Evolutionary conservation across 169 alveolate genomes (phyloP).

Genomic region (Plasmodium gallinaceum): DNA sequence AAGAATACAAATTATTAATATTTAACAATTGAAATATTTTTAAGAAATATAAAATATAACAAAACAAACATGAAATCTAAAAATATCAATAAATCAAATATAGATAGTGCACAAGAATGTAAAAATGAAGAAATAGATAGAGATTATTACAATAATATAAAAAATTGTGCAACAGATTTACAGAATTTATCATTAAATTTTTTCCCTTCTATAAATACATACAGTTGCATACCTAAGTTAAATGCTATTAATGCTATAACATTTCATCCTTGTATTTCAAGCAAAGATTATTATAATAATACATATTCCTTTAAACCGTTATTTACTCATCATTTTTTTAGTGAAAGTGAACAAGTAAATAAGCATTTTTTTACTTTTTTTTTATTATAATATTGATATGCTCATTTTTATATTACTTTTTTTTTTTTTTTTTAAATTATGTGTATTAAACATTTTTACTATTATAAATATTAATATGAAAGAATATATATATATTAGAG

Average conservation of each 20-base stretch:
- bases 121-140: slow-evolving; percentile 45
- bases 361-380: not conserved
- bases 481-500: not conserved
- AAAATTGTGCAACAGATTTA: slow-evolving; percentile 47
- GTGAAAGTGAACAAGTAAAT: slow-evolving; percentile 73
- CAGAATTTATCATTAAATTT: slow-evolving; percentile 50
- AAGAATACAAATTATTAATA: not conserved
- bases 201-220: slow-evolving; percentile 65
- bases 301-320: slow-evolving; percentile 77
- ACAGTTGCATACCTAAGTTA: slow-evolving; percentile 57
- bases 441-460: too few relatives aligned
- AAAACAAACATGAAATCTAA: slow-evolving; percentile 24
- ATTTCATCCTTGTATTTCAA: slow-evolving; percentile 81
- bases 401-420: not conserved
- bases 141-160: slow-evolving; percentile 56
- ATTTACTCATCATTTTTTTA: slow-evolving; percentile 81
- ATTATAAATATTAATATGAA: not conserved
- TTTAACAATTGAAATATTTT: not conserved
- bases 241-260: slow-evolving; percentile 61
- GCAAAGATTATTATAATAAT: slow-evolving; percentile 72
- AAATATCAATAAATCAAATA: not conserved
- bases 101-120: slow-evolving; percentile 24
- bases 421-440: slow-evolving; percentile 2
- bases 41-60: not conserved
- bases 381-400: not conserved